Base-by-base conservation (phyloP, 1,284 basidiomycete species). In the Polyporus tsugae region DNA sequence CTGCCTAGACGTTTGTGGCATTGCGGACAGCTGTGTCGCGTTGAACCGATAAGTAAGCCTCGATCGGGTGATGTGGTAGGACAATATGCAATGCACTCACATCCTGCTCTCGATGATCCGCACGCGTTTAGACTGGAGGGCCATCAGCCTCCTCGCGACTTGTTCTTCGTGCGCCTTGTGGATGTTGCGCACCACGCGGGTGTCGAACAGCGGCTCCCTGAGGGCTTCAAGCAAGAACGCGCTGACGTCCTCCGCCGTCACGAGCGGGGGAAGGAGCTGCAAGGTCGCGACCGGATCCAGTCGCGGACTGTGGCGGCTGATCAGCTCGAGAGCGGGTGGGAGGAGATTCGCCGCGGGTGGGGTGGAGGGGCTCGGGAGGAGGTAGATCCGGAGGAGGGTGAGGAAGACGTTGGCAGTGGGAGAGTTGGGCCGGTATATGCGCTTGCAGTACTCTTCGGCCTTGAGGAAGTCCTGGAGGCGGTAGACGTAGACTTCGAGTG, bases 1-100 rank as follows among this genome's bases (percentile, higher is more conserved):
- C 92, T 93, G 0, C 98, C 98, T 36, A 99, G 83, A 25, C 97
- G 89, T 77, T 99, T 99, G 78, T 97, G 93, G 79, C 97, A 99
- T 77, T 96, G 93, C 0, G 96, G 96, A 76, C 98, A 99, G 80
- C 96, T 65, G 44, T 22, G 13, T 52, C 58, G 49, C 52, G 17
- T 35, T 60, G 44, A n/a, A 61, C n/a, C 17, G 55, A 41, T 67
- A 41, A 70, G 29, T 29, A 29, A 29, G 29, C 29, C 29, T 29
- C 29, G 29, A 29, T 11, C 38, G 13, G 62, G 22, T n/a, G 36
- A 15, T 5, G 33, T 39, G 2, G 10, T 39, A 6, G 10, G 17
- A 22, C 33, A 19, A 22, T n/a, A 44, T n/a, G 19, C 17, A 29
- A 61, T 42, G 49, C 68, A 39, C 88, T 77, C 74, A 98, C 94